Evolutionary conservation across 2,329 filamentous ascomycete species (phyloP).

Genomic region (Chrysoporthe cubensis): DNA sequence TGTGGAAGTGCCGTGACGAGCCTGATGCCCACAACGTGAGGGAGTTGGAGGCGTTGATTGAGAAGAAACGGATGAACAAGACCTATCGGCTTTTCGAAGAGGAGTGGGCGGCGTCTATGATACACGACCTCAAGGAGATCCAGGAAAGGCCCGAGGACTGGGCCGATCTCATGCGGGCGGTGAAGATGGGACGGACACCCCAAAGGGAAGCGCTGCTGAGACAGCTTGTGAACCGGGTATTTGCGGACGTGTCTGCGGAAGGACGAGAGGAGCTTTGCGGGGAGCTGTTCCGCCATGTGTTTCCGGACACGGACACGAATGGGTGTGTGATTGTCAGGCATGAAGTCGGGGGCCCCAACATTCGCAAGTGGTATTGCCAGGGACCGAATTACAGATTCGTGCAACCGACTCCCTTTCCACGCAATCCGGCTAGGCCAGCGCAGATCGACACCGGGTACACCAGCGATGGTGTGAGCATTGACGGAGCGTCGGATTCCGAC

Average conservation of each 20-base stretch:
- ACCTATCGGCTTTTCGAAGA: too few relatives aligned
- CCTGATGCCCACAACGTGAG: too few relatives aligned
- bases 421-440: too few relatives aligned
- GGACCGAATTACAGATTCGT: not conserved
- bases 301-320: not conserved
- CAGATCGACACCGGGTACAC: not conserved
- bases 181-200: not conserved
- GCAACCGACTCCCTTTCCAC: too few relatives aligned
- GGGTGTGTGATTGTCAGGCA: not conserved
- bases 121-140: not conserved
- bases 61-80: too few relatives aligned
- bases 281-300: not conserved
- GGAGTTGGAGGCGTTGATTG: too few relatives aligned
- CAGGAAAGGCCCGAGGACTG: not conserved
- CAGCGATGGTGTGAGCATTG: not conserved
- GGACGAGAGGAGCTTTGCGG: not conserved
- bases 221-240: not conserved
- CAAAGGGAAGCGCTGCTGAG: not conserved
- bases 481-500: not conserved
- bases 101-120: not conserved
- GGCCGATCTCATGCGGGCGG: not conserved
- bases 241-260: not conserved
- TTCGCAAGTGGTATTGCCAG: not conserved
- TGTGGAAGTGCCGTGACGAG: too few relatives aligned
- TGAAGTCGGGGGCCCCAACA: not conserved